These are phyloP conservation scores for Lentinula novae-zelandiae DNA, from an alignment of 1,284 basidiomycete genomes.

Conservation along the genomic window DNA sequence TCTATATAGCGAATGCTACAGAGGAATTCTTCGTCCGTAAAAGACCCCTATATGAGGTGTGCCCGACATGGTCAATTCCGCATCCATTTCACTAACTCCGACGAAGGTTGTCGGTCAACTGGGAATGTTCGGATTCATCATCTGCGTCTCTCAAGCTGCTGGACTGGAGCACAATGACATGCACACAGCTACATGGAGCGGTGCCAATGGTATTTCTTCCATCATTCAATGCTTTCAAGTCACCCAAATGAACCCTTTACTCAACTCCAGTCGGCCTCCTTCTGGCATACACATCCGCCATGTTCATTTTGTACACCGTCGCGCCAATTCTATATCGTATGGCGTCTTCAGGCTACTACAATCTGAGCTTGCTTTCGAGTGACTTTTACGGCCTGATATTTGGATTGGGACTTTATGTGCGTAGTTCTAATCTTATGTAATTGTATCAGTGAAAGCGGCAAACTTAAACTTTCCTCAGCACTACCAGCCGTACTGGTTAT, in stretches of 20 bases:
- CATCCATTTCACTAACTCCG: background rate
- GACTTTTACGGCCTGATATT: constrained; percentile 86
- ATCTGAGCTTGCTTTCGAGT: constrained; percentile 76
- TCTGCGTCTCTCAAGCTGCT: constrained; percentile 76
- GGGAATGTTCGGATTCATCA: constrained; percentile 78
- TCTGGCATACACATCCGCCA: constrained; percentile 72
- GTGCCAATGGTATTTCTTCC: constrained; percentile 46
- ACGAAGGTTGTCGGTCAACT: constrained; percentile 72
- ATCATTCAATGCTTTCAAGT: background rate
- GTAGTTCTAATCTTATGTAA: constrained; percentile 22
- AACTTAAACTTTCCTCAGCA: constrained; percentile 41
- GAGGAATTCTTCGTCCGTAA: constrained; percentile 83
- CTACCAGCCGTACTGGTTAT: constrained; percentile 78
- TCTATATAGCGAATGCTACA: constrained; percentile 69
- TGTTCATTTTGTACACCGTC: constrained; percentile 81
- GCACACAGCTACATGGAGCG: constrained; percentile 66
- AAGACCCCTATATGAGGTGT: constrained; percentile 73
- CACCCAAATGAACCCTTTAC: background rate
- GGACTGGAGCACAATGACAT: constrained; percentile 69
- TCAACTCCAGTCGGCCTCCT: constrained; percentile 58
- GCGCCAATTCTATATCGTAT: constrained; percentile 82
- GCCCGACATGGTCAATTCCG: background rate
- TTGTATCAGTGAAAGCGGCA: constrained; percentile 10
- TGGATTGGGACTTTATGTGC: constrained; percentile 66
- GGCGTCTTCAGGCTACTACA: constrained; percentile 81